Evolutionary conservation across 2,329 filamentous ascomycete species (phyloP).

Genomic region (Nemania serpens): DNA sequence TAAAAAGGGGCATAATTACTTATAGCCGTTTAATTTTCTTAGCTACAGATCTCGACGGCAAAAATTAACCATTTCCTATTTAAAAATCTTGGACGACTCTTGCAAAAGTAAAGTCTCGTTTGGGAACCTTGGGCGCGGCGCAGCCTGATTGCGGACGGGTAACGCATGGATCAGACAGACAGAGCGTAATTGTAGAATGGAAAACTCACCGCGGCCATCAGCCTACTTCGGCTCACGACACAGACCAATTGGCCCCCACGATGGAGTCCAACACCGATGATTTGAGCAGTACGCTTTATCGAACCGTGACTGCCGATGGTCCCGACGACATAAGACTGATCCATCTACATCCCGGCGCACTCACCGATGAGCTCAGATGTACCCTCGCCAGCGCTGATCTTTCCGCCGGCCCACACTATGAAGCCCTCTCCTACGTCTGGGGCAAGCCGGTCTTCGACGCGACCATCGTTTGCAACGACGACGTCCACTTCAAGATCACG

Average conservation of each 20-base stretch:
- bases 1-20: too few species aligned
- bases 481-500: slow-evolving; percentile 18
- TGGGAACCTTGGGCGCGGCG: neutral
- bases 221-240: neutral
- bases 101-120: neutral
- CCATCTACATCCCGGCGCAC: slow-evolving; percentile 11
- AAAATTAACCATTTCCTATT: too few species aligned
- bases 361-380: slow-evolving; percentile 19
- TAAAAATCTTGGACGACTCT: neutral
- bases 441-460: slow-evolving; percentile 14
- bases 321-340: slow-evolving; percentile 19
- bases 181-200: neutral
- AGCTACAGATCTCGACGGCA: too few species aligned
- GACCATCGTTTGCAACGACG: slow-evolving; percentile 15
- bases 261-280: slow-evolving; percentile 14
- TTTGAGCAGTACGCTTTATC: slow-evolving; percentile 16
- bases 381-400: slow-evolving; percentile 16
- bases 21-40: too few species aligned
- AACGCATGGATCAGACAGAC: neutral
- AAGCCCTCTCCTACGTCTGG: slow-evolving; percentile 23
- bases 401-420: slow-evolving; percentile 11
- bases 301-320: slow-evolving; percentile 13
- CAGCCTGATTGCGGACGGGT: neutral
- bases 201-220: neutral
- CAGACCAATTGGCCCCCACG: neutral